A percentile compares a stretch with the other conserved stretches of the same genome.
Evolutionary conservation across 176 grass and related monocot genomes (phyloP).

Genomic region (Lolium multiflorum): DNA sequence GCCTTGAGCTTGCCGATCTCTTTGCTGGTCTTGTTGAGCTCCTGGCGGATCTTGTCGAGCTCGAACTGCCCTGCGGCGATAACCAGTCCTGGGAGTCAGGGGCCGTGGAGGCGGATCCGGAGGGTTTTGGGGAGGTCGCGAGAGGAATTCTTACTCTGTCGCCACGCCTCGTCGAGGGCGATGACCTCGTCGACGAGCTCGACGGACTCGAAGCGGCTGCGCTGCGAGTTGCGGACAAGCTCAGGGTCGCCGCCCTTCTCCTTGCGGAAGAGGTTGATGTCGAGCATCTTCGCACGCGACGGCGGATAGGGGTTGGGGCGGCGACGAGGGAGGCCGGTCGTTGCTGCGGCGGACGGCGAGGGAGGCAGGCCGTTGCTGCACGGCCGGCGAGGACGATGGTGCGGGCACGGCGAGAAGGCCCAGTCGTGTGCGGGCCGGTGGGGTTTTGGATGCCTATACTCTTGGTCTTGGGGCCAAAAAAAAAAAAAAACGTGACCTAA

Average conservation of each 20-base stretch:
- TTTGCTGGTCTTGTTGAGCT: conserved; percentile 91
- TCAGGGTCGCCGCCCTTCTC: conserved; percentile 92
- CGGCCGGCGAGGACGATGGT: neutral
- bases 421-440: too few relatives aligned
- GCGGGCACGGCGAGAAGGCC: too few relatives aligned
- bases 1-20: conserved; percentile 84
- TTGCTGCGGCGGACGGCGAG: too few relatives aligned
- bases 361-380: too few relatives aligned
- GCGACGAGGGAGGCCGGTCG: neutral
- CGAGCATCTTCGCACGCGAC: conserved; percentile 59
- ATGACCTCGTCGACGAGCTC: conserved; percentile 92
- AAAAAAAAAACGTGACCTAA: too few relatives aligned
- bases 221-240: conserved; percentile 81
- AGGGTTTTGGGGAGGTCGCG: neutral
- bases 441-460: too few relatives aligned
- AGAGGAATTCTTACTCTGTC: conserved; percentile 57
- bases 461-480: too few relatives aligned
- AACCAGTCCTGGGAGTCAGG: neutral
- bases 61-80: conserved; percentile 79
- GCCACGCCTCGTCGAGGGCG: conserved; percentile 82
- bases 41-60: conserved; percentile 73
- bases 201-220: conserved; percentile 61
- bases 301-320: neutral
- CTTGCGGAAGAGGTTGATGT: conserved; percentile 81
- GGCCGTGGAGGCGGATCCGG: neutral